Base-by-base conservation (phyloP, 805 yeast genomes). In the Starmerella davenportii region DNA sequence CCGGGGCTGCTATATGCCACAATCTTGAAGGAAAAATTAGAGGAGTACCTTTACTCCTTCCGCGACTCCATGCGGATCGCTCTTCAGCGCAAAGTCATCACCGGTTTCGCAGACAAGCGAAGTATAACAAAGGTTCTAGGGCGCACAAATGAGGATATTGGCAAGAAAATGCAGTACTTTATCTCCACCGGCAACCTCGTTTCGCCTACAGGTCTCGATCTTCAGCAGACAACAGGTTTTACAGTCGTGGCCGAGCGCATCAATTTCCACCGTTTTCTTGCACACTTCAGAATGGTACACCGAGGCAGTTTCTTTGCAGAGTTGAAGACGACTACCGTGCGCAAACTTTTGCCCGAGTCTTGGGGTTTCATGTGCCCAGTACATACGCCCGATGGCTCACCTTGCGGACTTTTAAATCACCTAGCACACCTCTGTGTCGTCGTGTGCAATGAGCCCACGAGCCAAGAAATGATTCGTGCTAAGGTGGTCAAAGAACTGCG, bases 321-420 rank as follows among this genome's bases (percentile, higher is more conserved):
- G 60, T 70, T 90, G 63, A 90, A 90, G 58, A 90, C 98, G 31
- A 90, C 98, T 19, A 79, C 96, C 1, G 98, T 90, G 36, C 75
- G 98, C 66, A 90, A 90, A 59, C 66, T 90, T 52, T 69, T 90
- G 42, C 98, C 98, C 1, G 98, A 90, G 60, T 80, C 95, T 1
- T 90, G 98, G 98, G 98, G 98, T 3, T 90, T 90, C 70, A 63
- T 90, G 51, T 90, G 98, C 63, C 98, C 98, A 11, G 98, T 90
- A 19, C 98, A 90, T 60, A 90, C 98, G 13, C 98, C 98, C 4
- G 98, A 90, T 77, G 98, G 98, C 51, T 79, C 96, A 37, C 98
- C 98, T 17, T 90, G 98, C 74, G 98, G 98, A 65, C 68, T 90
- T 58, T 66, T 90, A 54, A 90, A 90, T 62, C 98, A 90, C 68